Base-by-base conservation (phyloP, 768 basidiomycete genomes). In the Boletus sp. region DNA sequence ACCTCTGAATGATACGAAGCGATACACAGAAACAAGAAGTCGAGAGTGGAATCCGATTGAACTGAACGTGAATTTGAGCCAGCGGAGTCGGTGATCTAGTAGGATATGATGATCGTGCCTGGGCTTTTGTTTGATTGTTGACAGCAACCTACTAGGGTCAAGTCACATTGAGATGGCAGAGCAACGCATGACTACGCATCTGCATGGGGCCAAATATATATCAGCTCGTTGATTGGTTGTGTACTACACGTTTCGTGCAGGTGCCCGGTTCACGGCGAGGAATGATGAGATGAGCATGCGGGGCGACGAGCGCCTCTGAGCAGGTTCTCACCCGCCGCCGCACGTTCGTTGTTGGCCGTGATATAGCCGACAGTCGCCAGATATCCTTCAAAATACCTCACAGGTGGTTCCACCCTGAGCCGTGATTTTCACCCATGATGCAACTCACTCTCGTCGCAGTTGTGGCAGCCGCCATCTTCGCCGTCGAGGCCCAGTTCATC, bases 401-500 rank as follows among this genome's bases (percentile, higher is more conserved):
- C 24, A 24, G 3, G 24, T 3, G 24, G 24, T 24, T 3, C 3
- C 24, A 24, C 6, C n/a, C 8, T 10, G 17, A 30, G n/a, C 17
- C 36, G 47, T 50, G 32, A 39, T 39, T 40, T 7, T 7, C 14
- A 9, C 24, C 20, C 28, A 63, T 61, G 57, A 9, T 64, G 32
- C 56, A 37, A 14, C 50, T 65, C 41, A 30, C 57, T 18, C 32
- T 61, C 10, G 12, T 55, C 36, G 51, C 46, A 5, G 37, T 46
- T 9, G 12, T 47, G 15, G 56, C 46, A 33, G 29, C 50, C 5
- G 53, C 48, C 29, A 15, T 70, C n/a, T 54, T 62, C 2, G 32
- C 47, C 46, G 54, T 59, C 8, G 20, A 55, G 1, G 61, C 68
- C 7, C 68, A 67, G 49, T 55, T 54, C 35, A 62, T 65, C 44